Percentiles rank a stretch among this genome's conserved stretches.
Evolutionary conservation across 1,284 basidiomycete genomes (phyloP).

Genomic region (Papiliotrema terrestris): DNA sequence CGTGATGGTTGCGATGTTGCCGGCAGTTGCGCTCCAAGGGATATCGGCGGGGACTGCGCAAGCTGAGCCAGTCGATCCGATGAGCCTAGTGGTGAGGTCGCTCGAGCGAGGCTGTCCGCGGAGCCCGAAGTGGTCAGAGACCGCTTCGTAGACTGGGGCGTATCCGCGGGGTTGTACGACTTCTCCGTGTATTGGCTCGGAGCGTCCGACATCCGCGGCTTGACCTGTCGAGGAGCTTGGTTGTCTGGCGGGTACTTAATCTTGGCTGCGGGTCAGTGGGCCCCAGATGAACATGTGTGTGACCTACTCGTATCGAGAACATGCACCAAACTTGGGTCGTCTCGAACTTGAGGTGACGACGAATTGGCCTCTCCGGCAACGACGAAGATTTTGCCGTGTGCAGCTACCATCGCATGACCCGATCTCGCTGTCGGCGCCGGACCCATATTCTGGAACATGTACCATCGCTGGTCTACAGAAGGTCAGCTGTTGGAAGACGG

Average conservation of each 20-base stretch:
- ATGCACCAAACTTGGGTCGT: slow-evolving; percentile 80
- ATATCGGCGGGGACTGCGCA: slow-evolving; percentile 8
- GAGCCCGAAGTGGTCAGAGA: slow-evolving; percentile 22
- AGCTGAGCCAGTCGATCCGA: slow-evolving; percentile 14
- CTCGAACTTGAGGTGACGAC: slow-evolving; percentile 50
- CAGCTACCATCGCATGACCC: slow-evolving; percentile 91
- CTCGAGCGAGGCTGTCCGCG: slow-evolving; percentile 28
- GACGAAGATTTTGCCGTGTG: slow-evolving; percentile 83
- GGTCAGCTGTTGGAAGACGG: neutral
- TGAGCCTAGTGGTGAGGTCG: slow-evolving; percentile 26
- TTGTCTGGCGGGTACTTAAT: slow-evolving; percentile 81
- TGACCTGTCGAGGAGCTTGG: slow-evolving; percentile 22
- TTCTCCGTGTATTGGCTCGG: slow-evolving; percentile 32
- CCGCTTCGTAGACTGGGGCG: slow-evolving; percentile 16
- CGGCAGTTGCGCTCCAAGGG: slow-evolving; percentile 10
- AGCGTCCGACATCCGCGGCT: slow-evolving; percentile 10
- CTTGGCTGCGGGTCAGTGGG: slow-evolving; percentile 58
- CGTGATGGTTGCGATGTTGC: slow-evolving; percentile 1
- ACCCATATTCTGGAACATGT: slow-evolving; percentile 99
- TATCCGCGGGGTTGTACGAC: slow-evolving; percentile 1
- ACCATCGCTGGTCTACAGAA: slow-evolving; percentile 67
- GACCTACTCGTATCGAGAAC: slow-evolving; percentile 86
- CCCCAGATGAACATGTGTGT: neutral
- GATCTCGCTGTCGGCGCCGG: slow-evolving; percentile 85
- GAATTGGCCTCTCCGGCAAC: slow-evolving; percentile 82